Evolutionary conservation across 225 moss, liverwort and hornwort species (phyloP), one percentile per base, ranked within the genome.

Genomic region (Physcomitrellopsis africana): DNA sequence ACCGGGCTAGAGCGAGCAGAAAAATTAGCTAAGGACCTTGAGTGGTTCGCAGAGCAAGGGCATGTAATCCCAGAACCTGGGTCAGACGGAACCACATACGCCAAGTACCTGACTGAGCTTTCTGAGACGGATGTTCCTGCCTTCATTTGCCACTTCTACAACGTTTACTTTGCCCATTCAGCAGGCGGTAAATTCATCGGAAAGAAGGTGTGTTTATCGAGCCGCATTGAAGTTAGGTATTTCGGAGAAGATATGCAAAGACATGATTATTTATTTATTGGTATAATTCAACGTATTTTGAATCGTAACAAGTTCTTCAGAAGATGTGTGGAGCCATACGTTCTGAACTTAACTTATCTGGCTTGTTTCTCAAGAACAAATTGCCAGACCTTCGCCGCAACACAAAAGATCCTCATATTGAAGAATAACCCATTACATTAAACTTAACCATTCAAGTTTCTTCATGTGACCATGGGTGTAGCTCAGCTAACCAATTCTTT

Each of bases 71-170:
- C 94, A 42, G 86, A 76, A 48, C 77, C 89, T 41, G 87, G 90
- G 10, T 42, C 80, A 23, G 86, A 87, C 1, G 97, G 97, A 66
- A 88, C 68, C 24, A 69, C 77, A 27, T 99, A 99, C 63, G 86
- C 94, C 8, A 89, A 87, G 47, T 81, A 84, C 17, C 81, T 99
- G 85, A 82, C 72, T 11, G 82, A 73, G 16, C 82, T 99, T 45
- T 87, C 94, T 1, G 93, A 99, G 78, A 83, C 74, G 23, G 90
- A 99, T 70, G 85, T 87, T 51, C 94, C 92, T 53, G 93, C 91
- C 17, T 95, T 99, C 69, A 95, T 99, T 70, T 99, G 97, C 79
- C 97, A 99, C 68, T 99, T 93, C 58, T 99, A 99, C 85, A 99
- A 99, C 55, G 81, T 94, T 7, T 99, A 99, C 79, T 99, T 99